These are phyloP conservation scores for Friedmanniomyces simplex DNA, from an alignment of 495 filamentous ascomycete species.

Conservation along the genomic window DNA sequence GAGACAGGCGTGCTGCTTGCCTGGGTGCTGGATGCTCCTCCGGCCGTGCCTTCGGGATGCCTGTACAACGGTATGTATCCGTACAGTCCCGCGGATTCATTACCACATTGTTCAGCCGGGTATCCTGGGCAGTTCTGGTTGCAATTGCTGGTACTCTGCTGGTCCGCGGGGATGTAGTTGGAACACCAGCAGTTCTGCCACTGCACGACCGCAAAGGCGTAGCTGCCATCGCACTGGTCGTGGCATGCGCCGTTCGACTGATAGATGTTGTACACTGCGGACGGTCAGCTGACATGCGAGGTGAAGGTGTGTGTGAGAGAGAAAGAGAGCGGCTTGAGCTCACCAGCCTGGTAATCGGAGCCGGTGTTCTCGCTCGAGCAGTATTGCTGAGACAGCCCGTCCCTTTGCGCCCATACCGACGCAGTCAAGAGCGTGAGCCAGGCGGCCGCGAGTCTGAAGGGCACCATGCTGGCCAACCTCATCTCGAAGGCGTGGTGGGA, in stretches of 20 bases:
- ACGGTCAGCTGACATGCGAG: neutral
- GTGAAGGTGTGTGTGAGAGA: too few species aligned
- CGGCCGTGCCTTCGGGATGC: slow-evolving; percentile 40
- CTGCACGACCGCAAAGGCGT: slow-evolving; percentile 60
- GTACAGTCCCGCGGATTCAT: slow-evolving; percentile 40
- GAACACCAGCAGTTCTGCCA: slow-evolving; percentile 64
- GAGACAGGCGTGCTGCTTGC: slow-evolving; percentile 3
- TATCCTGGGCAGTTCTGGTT: slow-evolving; percentile 55
- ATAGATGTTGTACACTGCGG: slow-evolving; percentile 42
- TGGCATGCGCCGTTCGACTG: slow-evolving; percentile 59
- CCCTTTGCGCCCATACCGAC: neutral
- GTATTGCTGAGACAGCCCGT: slow-evolving; percentile 9
- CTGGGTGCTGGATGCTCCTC: slow-evolving; percentile 3
- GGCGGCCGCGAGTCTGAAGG: neutral
- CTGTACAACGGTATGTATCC: slow-evolving; percentile 46
- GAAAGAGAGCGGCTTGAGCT: neutral
- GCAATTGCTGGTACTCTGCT: slow-evolving; percentile 41
- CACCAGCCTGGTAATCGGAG: slow-evolving; percentile 11
- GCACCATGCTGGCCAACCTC: slow-evolving; percentile 5
- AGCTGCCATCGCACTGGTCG: slow-evolving; percentile 42
- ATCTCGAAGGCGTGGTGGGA: neutral
- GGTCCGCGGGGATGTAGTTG: slow-evolving; percentile 49
- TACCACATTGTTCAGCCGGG: slow-evolving; percentile 54
- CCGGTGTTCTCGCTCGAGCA: slow-evolving; percentile 24
- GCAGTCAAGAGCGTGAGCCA: neutral